Conservation (phyloP, 305 asterid species). For the Solanum aculeatissimum region DNA sequence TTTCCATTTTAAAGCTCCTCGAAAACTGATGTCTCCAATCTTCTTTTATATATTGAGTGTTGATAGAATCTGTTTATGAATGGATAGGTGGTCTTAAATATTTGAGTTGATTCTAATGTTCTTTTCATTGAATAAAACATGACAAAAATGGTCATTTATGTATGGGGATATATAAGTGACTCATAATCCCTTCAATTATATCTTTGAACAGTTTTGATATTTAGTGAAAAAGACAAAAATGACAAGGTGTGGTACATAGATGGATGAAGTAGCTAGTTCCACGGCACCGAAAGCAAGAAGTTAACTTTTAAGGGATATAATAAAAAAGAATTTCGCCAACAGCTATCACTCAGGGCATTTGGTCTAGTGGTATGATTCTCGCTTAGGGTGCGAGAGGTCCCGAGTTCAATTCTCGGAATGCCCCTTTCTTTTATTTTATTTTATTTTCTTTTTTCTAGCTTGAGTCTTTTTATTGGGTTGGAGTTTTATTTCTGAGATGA, state of each 20-base stretch:
- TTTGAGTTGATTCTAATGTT: not conserved
- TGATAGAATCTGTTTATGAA: not conserved
- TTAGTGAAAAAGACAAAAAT: not conserved
- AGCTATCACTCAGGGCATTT: conserved; percentile 44
- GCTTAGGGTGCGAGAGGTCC: conserved; percentile 99
- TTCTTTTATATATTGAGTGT: not conserved
- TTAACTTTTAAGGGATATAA: too few species aligned
- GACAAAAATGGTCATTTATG: too few species aligned
- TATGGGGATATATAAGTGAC: too few species aligned
- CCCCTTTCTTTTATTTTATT: conserved; percentile 19
- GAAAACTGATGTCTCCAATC: not conserved
- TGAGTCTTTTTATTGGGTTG: not conserved
- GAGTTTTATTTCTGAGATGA: not conserved
- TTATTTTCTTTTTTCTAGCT: not conserved
- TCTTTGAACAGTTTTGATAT: too few species aligned
- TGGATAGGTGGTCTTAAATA: not conserved
- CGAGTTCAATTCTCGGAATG: conserved; percentile 99
- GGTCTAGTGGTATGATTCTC: conserved; percentile 99
- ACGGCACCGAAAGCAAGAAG: not conserved
- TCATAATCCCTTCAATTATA: too few species aligned
- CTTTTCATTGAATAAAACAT: too few species aligned
- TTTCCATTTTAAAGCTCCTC: not conserved
- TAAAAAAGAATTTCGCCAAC: too few species aligned
- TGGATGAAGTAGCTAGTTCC: not conserved
- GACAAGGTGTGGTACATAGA: not conserved